Base-by-base conservation (phyloP, 257 asterid species). In the Solanum chaucha region DNA sequence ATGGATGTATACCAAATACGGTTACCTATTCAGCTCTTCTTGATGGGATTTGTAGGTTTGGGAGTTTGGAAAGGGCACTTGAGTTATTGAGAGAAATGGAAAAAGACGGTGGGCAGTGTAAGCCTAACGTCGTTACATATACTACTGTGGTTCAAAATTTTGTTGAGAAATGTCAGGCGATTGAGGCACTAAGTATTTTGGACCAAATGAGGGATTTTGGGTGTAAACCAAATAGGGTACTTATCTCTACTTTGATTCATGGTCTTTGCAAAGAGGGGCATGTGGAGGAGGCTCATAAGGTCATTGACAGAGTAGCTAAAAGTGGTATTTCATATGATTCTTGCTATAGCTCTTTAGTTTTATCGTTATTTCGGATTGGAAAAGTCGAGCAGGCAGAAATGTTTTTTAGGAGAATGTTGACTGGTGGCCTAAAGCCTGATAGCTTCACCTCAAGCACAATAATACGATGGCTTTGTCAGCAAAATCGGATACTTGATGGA, bases 51-150 rank as follows among this genome's bases (percentile, higher is more conserved):
- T 92, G 95, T 88, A 91, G 64, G 88, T 93, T 89, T 26, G 97
- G 97, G 89, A 91, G 87, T 85, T 85, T 93, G 86, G 97, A 95
- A 6, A 88, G 90, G 90, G 98, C 97, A 4, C 46, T 94, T 90
- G 93, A 91, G 75, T 88, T 96, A 87, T 90, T 96, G 80, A 83
- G 68, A 26, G 94, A 88, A 64, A 91, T 96, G 98, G 99, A 95
- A 93, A 89, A 90, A 80, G 98, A 89, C 48, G 88, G 88, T 24
- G 92, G 86, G 5, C 92, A 82, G 58, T 86, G 91, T 73, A 93
- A 87, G 80, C 96, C 98, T 0, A 96, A 96, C 80, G 92, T 93
- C 30, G 93, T 96, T 84, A 94, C 97, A 26, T 95, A 94, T 73
- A 95, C 99, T 2, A 84, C 93, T 64, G 82, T 95, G 92, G 90